Evolutionary conservation across 257 asterid species (phyloP).

Genomic region (Gardenia jasminoides): DNA sequence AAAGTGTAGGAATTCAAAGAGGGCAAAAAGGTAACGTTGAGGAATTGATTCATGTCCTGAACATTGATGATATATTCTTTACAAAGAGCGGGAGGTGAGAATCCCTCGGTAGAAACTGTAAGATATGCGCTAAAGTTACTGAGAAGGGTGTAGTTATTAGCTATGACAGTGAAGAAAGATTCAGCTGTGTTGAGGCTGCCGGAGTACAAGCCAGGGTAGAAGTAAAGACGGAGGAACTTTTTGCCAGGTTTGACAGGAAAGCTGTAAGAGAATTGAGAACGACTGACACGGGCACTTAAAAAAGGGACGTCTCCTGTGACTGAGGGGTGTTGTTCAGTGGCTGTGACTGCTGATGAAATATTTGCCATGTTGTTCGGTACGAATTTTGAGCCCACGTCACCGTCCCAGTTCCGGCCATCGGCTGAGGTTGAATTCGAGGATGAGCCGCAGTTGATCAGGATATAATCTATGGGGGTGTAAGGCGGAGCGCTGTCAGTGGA

Average conservation of each 20-base stretch:
- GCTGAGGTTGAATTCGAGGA: not conserved
- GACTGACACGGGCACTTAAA: constrained; percentile 38
- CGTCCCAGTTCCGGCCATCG: constrained; percentile 41
- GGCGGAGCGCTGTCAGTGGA: constrained; percentile 11
- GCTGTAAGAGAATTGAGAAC: constrained; percentile 38
- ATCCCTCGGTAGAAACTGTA: not conserved
- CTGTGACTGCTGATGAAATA: constrained; percentile 22
- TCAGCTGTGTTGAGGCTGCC: not conserved
- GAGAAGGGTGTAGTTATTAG: constrained; percentile 37
- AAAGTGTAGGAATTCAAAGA: constrained; percentile 42
- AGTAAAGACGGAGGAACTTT: constrained; percentile 57
- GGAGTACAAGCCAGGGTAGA: constrained; percentile 37
- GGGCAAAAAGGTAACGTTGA: constrained; percentile 43
- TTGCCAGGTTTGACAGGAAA: constrained; percentile 45
- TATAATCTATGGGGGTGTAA: constrained; percentile 32
- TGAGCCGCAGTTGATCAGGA: constrained; percentile 59
- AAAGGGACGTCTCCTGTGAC: constrained; percentile 33
- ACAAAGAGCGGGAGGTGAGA: not conserved
- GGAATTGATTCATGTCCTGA: constrained; percentile 21
- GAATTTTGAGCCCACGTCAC: constrained; percentile 29
- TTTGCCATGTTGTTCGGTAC: constrained; percentile 26
- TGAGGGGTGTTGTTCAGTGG: constrained; percentile 25
- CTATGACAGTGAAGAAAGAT: constrained; percentile 37
- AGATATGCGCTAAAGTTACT: constrained; percentile 45
- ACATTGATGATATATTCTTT: constrained; percentile 40